These are phyloP conservation scores for Fraxinus anomala DNA, from an alignment of 257 asterid species.

Conservation along the genomic window DNA sequence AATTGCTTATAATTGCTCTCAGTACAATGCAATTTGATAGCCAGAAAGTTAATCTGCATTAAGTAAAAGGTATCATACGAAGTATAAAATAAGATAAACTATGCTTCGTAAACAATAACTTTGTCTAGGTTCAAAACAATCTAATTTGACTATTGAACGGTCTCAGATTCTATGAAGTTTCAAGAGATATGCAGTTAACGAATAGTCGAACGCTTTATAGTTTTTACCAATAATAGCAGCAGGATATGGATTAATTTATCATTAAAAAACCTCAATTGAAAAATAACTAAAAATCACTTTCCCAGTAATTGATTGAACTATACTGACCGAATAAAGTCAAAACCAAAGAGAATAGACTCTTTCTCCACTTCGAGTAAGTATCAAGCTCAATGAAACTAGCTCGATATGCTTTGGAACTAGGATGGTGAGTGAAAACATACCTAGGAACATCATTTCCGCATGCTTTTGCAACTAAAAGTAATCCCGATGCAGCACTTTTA, in stretches of 20 bases:
- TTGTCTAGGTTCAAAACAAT: neutral
- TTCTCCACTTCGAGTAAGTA: neutral
- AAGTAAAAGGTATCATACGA: conserved; percentile 17
- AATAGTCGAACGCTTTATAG: neutral
- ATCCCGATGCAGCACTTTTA: conserved; percentile 69
- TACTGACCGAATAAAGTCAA: neutral
- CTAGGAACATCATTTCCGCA: conserved; percentile 90
- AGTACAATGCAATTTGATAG: conserved; percentile 68
- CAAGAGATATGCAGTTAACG: neutral
- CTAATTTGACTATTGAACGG: neutral
- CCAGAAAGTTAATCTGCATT: conserved; percentile 82
- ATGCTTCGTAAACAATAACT: neutral
- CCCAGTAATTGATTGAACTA: neutral
- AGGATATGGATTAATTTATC: neutral
- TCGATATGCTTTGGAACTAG: neutral
- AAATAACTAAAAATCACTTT: neutral
- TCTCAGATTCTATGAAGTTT: neutral
- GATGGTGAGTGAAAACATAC: conserved; percentile 33
- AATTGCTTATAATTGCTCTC: conserved; percentile 61
- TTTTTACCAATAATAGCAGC: neutral
- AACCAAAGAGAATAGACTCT: neutral
- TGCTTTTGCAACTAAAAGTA: conserved; percentile 72
- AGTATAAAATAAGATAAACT: conserved; percentile 8
- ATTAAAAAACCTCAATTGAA: no score
- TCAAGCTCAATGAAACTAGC: neutral